phyloP scores from a whole-genome alignment of 129 eudicot genomes.

The Flaveria trinervia region DNA sequence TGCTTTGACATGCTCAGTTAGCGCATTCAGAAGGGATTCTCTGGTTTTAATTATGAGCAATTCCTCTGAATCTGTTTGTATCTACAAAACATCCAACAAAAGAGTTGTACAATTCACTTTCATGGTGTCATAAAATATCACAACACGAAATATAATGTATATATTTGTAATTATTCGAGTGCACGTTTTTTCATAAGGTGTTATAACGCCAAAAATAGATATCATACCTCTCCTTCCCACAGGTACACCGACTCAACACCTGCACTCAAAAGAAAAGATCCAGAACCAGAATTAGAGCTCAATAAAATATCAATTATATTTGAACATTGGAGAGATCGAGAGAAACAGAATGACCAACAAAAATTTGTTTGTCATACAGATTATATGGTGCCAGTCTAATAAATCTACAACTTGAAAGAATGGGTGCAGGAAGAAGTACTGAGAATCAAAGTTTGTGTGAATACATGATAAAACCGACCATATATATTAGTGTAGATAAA shows the following conservation, averaged over 20 bases:
- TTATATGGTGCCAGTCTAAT: background rate
- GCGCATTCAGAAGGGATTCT: slow-evolving; percentile 83
- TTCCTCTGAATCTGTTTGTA: slow-evolving; percentile 91
- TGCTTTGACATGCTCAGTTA: slow-evolving; percentile 88
- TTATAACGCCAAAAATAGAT: background rate
- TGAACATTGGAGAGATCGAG: background rate
- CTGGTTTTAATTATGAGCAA: slow-evolving; percentile 96
- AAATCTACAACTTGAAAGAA: background rate
- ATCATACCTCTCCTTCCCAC: slow-evolving; percentile 92
- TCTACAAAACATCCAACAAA: slow-evolving; percentile 47
- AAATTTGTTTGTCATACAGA: background rate
- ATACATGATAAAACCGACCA: too few relatives aligned
- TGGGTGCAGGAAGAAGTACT: background rate
- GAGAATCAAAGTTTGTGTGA: background rate
- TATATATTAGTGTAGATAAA: too few relatives aligned
- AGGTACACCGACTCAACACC: slow-evolving; percentile 86
- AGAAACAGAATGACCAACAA: background rate
- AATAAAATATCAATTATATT: background rate
- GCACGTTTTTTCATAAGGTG: background rate
- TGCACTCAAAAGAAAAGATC: slow-evolving; percentile 38
- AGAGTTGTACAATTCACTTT: background rate
- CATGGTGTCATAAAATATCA: background rate
- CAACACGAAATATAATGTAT: background rate
- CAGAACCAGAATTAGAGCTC: background rate
- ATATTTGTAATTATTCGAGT: background rate